Base-by-base conservation (phyloP, 208 protist genomes). In the Acanthamoeba triangularis region DNA sequence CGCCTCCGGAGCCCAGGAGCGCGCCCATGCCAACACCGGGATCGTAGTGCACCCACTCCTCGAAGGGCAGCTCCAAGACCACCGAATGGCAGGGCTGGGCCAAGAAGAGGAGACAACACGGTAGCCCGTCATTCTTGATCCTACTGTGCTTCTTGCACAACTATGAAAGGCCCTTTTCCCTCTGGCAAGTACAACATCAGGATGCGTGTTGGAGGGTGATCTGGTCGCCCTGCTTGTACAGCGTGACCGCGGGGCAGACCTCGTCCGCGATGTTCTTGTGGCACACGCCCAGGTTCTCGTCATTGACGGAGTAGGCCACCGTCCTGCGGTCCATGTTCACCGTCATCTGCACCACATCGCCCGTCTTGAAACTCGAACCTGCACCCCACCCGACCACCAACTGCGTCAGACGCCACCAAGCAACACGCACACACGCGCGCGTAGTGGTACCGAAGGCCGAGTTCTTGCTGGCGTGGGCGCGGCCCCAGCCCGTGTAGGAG, bases 151-250 rank as follows among this genome's bases (percentile, higher is more conserved):
- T n/a, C n/a, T n/a, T n/a, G n/a, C n/a, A n/a, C n/a, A n/a, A n/a
- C n/a, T n/a, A n/a, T n/a, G n/a, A n/a, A n/a, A n/a, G n/a, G n/a
- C n/a, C n/a, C n/a, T n/a, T n/a, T n/a, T n/a, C n/a, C n/a, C n/a
- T n/a, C n/a, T n/a, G n/a, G n/a, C n/a, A n/a, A n/a, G n/a, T n/a
- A n/a, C n/a, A n/a, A n/a, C n/a, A n/a, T n/a, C n/a, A n/a, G n/a
- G n/a, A n/a, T n/a, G n/a, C n/a, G n/a, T n/a, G n/a, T n/a, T n/a
- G n/a, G n/a, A n/a, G 23, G 28, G 54, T 69, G 52, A 90, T 41
- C 56, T 90, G 47, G 11, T 90, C 82, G 25, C 82, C 82, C 47
- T 59, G 7, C 56, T 67, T 90, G 82, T 90, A 90, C 14, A 90
- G 33, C 47, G 82, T 90, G 37, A 90, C 82, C 7, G 54, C 82